Conservation (phyloP, 257 asterid species). For the Gentiana dahurica region DNA sequence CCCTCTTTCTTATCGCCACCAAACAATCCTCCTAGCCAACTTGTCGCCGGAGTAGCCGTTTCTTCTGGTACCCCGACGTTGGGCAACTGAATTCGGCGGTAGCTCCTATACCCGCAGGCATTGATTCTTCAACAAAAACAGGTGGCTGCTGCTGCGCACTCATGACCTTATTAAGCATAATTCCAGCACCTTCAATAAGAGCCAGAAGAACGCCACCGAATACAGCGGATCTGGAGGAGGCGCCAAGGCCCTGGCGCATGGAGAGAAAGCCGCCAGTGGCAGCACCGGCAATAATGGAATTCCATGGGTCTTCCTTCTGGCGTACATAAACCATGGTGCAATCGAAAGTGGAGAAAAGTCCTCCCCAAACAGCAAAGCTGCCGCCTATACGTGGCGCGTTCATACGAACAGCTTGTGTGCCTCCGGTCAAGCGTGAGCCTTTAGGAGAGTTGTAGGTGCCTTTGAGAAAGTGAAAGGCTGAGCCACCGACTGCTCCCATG, state of each 20-base stretch:
- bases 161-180: conserved; percentile 21
- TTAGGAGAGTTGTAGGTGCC: conserved; percentile 29
- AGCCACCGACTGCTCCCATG: conserved; percentile 37
- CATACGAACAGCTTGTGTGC: conserved; percentile 27
- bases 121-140: conserved; percentile 9
- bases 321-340: conserved; percentile 24
- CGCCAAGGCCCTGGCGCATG: conserved; percentile 20
- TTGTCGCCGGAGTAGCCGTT: not conserved
- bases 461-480: conserved; percentile 27
- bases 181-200: conserved; percentile 27
- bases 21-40: conserved; percentile 19
- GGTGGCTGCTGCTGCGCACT: conserved; percentile 15
- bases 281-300: conserved; percentile 26
- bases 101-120: conserved; percentile 2
- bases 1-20: conserved; percentile 14
- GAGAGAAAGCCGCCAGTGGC: conserved; percentile 26
- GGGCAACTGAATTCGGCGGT: conserved; percentile 4
- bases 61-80: not conserved
- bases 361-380: conserved; percentile 10
- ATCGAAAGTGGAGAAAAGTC: conserved; percentile 22
- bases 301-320: conserved; percentile 33
- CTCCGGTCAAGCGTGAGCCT: conserved; percentile 26
- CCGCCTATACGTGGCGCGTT: conserved; percentile 5
- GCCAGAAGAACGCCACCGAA: conserved; percentile 28
- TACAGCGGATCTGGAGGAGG: conserved; percentile 16